Percentiles rank a stretch among this genome's conserved stretches.
Conservation (phyloP, 345 rosid species). For the Reutealis trisperma region DNA sequence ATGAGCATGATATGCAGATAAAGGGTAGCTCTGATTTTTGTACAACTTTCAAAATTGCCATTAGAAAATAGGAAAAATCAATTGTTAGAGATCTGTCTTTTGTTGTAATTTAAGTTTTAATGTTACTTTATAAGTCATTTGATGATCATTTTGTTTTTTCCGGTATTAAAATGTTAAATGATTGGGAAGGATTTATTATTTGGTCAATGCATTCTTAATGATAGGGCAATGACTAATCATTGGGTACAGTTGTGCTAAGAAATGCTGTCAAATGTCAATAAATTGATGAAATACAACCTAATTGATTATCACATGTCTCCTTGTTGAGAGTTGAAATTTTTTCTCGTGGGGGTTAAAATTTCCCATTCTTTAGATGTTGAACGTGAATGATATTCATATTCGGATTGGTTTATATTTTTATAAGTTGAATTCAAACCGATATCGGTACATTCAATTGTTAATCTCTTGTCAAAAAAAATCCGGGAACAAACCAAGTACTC, state of each 20-base stretch:
- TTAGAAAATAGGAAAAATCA: background rate
- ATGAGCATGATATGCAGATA: background rate
- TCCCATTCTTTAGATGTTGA: no score
- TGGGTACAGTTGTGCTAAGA: background rate
- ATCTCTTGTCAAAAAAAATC: no score
- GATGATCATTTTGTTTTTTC: background rate
- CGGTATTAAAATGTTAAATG: background rate
- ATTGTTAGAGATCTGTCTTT: background rate
- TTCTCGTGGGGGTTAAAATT: no score
- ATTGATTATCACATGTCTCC: no score
- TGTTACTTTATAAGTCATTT: background rate
- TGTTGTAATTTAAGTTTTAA: constrained; percentile 11
- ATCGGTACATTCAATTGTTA: no score
- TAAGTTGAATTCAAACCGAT: no score
- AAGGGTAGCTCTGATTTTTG: background rate
- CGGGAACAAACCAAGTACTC: no score
- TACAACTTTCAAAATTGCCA: background rate
- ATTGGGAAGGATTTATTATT: background rate
- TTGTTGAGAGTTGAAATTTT: no score
- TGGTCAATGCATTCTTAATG: background rate
- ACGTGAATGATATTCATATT: no score
- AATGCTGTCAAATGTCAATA: background rate
- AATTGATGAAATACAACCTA: no score
- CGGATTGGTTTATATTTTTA: no score
- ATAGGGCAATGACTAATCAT: background rate